These are phyloP conservation scores for Phytophthora syringae DNA, from an alignment of 352 stramenopile species.

Conservation along the genomic window DNA sequence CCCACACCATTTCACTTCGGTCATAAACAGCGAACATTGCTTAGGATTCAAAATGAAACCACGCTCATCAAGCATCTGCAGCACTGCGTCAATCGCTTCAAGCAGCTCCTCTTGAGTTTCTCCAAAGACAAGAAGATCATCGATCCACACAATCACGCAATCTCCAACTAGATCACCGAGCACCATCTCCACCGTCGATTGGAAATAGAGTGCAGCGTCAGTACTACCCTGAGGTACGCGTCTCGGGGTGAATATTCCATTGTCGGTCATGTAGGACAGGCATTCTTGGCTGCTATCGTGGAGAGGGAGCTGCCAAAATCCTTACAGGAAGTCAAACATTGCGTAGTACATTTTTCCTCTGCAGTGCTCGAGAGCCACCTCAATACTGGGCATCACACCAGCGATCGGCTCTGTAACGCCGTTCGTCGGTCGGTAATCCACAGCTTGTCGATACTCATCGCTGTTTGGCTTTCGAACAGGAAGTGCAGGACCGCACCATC, in stretches of 20 bases:
- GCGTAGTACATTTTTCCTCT: slow-evolving; percentile 10
- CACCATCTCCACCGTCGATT: slow-evolving; percentile 15
- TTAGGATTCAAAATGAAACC: slow-evolving; percentile 26
- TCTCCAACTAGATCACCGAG: slow-evolving; percentile 3
- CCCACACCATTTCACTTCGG: slow-evolving; percentile 27
- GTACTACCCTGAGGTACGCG: slow-evolving; percentile 10
- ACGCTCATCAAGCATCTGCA: slow-evolving; percentile 9
- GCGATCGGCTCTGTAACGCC: neutral
- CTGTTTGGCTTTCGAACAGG: neutral
- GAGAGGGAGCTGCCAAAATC: slow-evolving; percentile 32
- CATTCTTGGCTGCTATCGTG: slow-evolving; percentile 20
- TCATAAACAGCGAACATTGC: slow-evolving; percentile 26
- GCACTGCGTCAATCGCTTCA: slow-evolving; percentile 16
- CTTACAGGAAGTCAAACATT: slow-evolving; percentile 29
- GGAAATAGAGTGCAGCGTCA: slow-evolving; percentile 11
- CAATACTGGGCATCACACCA: slow-evolving; percentile 3
- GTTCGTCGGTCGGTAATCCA: neutral
- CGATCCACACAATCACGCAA: slow-evolving; percentile 17
- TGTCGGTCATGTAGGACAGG: slow-evolving; percentile 29
- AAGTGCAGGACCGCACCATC: slow-evolving; percentile 4
- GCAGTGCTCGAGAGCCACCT: neutral
- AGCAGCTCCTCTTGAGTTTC: slow-evolving; percentile 17
- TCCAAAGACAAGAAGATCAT: slow-evolving; percentile 30
- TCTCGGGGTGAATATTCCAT: slow-evolving; percentile 18
- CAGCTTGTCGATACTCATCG: neutral